Evolutionary conservation across 306 rosid genomes (phyloP).

Genomic region (Begonia fuchsioides): DNA sequence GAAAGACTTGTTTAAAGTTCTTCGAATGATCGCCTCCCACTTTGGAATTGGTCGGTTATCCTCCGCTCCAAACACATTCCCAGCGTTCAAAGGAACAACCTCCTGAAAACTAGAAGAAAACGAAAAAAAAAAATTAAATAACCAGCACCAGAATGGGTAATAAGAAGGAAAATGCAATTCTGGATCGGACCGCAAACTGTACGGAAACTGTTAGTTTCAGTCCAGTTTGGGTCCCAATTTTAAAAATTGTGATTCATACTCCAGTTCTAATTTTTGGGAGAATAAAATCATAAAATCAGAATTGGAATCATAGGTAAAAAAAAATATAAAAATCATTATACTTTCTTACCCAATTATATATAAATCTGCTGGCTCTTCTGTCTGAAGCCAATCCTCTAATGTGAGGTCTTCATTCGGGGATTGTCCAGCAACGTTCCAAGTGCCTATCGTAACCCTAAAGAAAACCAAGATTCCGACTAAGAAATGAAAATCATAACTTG

Average conservation of each 20-base stretch:
- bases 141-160: too few species aligned
- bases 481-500: constrained; percentile 11
- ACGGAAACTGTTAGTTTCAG: too few species aligned
- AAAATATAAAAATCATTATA: constrained; percentile 2
- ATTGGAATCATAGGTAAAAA: too few species aligned
- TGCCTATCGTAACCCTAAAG: constrained; percentile 66
- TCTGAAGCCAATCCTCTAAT: constrained; percentile 73
- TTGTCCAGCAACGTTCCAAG: constrained; percentile 94
- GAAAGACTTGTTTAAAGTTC: constrained; percentile 54
- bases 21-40: constrained; percentile 87
- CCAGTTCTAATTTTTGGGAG: too few species aligned
- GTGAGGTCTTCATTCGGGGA: constrained; percentile 55
- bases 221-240: too few species aligned
- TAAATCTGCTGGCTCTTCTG: constrained; percentile 61
- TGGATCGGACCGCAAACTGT: too few species aligned
- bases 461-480: constrained; percentile 15
- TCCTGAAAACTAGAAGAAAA: constrained; percentile 63
- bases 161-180: too few species aligned
- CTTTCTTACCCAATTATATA: constrained; percentile 75
- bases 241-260: too few species aligned
- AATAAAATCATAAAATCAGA: too few species aligned
- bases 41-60: constrained; percentile 63
- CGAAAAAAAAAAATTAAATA: background rate
- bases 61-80: constrained; percentile 88
- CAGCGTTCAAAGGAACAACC: constrained; percentile 92